Percentiles rank a stretch among this genome's conserved stretches.
phyloP scores from a whole-genome alignment of 2,329 filamentous ascomycete species.

The Aureobasidium melanogenum region DNA sequence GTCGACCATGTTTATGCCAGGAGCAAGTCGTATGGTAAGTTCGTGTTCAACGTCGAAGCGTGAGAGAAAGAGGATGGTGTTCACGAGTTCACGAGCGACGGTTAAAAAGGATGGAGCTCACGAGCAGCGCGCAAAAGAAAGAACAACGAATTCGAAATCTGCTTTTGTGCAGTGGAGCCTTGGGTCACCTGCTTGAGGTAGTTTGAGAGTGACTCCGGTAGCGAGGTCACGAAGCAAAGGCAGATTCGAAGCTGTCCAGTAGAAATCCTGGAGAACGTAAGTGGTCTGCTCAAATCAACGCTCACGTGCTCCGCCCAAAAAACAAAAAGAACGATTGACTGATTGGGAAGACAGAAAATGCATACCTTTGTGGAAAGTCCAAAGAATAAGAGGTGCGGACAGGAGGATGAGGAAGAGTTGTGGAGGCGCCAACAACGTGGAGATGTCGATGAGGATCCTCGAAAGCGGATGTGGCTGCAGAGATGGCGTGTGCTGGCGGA shows the following conservation, averaged over 20 bases:
- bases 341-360: neutral
- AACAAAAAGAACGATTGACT: neutral
- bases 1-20: slow-evolving; percentile 11
- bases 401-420: neutral
- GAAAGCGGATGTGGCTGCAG: slow-evolving; percentile 66
- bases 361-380: slow-evolving; percentile 3
- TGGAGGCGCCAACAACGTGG: slow-evolving; percentile 9
- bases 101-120: neutral
- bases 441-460: slow-evolving; percentile 44
- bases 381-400: neutral
- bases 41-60: slow-evolving; percentile 7
- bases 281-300: neutral
- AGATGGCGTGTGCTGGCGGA: slow-evolving; percentile 52
- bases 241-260: slow-evolving; percentile 9
- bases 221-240: slow-evolving; percentile 6
- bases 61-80: slow-evolving; percentile 3
- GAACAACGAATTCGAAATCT: neutral
- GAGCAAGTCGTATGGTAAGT: neutral
- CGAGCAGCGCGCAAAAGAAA: neutral
- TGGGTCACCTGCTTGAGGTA: slow-evolving; percentile 7
- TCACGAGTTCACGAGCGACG: slow-evolving; percentile 5
- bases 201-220: slow-evolving; percentile 7
- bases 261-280: slow-evolving; percentile 8
- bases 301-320: slow-evolving; percentile 3
- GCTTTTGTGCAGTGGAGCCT: neutral